phyloP scores from a whole-genome alignment of 805 yeast genomes.

The Saturnispora kantuleensis region DNA sequence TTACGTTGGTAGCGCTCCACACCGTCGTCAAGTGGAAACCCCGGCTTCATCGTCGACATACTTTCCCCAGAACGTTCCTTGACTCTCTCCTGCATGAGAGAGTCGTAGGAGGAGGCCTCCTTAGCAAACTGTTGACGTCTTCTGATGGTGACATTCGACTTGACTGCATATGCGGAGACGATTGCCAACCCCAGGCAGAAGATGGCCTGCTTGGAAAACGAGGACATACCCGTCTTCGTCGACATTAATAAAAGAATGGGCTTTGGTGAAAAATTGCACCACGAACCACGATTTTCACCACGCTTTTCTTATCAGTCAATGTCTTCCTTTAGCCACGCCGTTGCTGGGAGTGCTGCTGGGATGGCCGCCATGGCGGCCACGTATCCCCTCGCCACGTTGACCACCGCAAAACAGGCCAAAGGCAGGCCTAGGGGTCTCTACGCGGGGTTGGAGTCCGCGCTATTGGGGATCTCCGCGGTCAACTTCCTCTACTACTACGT shows the following conservation, averaged over 20 bases:
- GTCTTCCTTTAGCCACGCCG: conserved; percentile 46
- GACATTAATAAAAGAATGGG: conserved; percentile 11
- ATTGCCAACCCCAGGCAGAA: conserved; percentile 23
- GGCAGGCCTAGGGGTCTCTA: conserved; percentile 66
- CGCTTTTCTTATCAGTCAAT: neutral
- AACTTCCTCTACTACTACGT: conserved; percentile 87
- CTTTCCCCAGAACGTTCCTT: conserved; percentile 14
- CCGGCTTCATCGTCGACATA: conserved; percentile 25
- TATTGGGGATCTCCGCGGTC: conserved; percentile 76
- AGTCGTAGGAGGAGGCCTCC: conserved; percentile 26
- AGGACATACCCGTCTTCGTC: conserved; percentile 18
- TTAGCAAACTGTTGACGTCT: conserved; percentile 26
- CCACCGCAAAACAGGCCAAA: conserved; percentile 82
- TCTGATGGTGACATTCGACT: conserved; percentile 28
- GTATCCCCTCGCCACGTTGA: conserved; percentile 78
- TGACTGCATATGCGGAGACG: conserved; percentile 27
- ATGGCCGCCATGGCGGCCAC: conserved; percentile 80
- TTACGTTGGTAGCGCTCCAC: conserved; percentile 38
- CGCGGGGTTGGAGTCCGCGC: conserved; percentile 80
- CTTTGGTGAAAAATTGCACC: neutral
- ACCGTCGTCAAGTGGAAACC: conserved; percentile 25
- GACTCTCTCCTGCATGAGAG: conserved; percentile 19
- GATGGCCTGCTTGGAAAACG: conserved; percentile 26
- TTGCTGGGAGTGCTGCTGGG: conserved; percentile 92
- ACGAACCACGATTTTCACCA: neutral